Evolutionary conservation across 352 stramenopile species (phyloP).

Genomic region (Albugo laibachii): DNA sequence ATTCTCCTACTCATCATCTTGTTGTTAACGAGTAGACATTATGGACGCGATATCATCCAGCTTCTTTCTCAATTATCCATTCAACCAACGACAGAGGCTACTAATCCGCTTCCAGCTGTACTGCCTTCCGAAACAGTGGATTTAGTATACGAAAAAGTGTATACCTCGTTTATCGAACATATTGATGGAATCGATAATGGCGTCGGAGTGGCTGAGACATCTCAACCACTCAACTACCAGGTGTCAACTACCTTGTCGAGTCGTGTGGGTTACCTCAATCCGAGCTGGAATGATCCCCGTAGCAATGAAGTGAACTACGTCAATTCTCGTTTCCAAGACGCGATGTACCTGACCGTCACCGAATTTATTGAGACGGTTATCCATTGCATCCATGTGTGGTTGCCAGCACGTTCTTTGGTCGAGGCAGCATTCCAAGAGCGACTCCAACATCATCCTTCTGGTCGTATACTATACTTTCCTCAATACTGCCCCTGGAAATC

Average conservation of each 20-base stretch:
- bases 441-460: conserved; percentile 78
- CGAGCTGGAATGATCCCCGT: conserved; percentile 85
- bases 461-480: conserved; percentile 86
- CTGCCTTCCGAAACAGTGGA: conserved; percentile 26
- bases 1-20: not conserved
- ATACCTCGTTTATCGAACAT: conserved; percentile 94
- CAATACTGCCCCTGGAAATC: conserved; percentile 90
- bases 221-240: conserved; percentile 32
- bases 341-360: conserved; percentile 85
- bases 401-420: conserved; percentile 87
- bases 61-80: conserved; percentile 10
- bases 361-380: conserved; percentile 88
- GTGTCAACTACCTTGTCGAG: conserved; percentile 58
- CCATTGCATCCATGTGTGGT: conserved; percentile 85
- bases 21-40: conserved; percentile 45
- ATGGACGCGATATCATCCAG: conserved; percentile 91
- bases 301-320: conserved; percentile 30
- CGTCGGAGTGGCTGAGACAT: conserved; percentile 23
- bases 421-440: conserved; percentile 76
- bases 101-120: conserved; percentile 4
- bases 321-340: conserved; percentile 88
- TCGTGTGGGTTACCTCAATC: conserved; percentile 88
- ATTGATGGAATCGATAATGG: conserved; percentile 99
- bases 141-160: conserved; percentile 82
- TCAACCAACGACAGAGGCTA: conserved; percentile 3